Evolutionary conservation across 2,329 filamentous ascomycete species (phyloP), one percentile per base, ranked within the genome.

Genomic region (Aureobasidium sp.): DNA sequence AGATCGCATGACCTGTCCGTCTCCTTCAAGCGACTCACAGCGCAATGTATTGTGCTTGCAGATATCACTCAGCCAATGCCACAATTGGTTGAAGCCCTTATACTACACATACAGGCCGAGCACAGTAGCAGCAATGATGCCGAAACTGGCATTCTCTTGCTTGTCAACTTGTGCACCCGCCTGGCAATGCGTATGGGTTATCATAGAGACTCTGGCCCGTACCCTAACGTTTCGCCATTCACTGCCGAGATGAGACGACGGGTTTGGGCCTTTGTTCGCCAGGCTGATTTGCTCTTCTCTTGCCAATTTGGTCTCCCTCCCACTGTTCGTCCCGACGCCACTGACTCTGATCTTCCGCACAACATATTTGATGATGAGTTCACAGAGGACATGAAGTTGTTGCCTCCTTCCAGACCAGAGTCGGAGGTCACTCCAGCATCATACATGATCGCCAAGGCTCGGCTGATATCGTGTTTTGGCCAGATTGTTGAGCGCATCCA

Each of bases 331-430:
- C 82, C 87, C 13, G 81, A 87, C 52, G 86, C 91, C 69, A 91
- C 86, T 61, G 90, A 94, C 68, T 87, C 89, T 0, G 81, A 87
- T 67, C 75, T 90, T 6, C 90, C 90, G 1, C 83, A 86, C 62
- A 94, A 93, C 69, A 81, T 93, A 16, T 90, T 89, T 70, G 90
- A 94, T 67, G 88, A 92, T 65, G 90, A 93, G 66, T 86, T 94
- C 42, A 82, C 86, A 50, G 86, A 87, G 3, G 82, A 84, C 27
- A 87, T 85, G 65, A 87, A 86, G 66, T 75, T 80, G 8, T 73
- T 93, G 10, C 90, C 90, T 1, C 81, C 83, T 1, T 84, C 87
- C 0, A 78, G 88, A 62, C 86, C 89, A 0, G 78, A 78, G 36
- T 85, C 82, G 0, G 88, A 92, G 70, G 83, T 87, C 2, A 93